Conservation (phyloP, 2,329 filamentous ascomycete genomes). For the Intubia oerlemansii region DNA sequence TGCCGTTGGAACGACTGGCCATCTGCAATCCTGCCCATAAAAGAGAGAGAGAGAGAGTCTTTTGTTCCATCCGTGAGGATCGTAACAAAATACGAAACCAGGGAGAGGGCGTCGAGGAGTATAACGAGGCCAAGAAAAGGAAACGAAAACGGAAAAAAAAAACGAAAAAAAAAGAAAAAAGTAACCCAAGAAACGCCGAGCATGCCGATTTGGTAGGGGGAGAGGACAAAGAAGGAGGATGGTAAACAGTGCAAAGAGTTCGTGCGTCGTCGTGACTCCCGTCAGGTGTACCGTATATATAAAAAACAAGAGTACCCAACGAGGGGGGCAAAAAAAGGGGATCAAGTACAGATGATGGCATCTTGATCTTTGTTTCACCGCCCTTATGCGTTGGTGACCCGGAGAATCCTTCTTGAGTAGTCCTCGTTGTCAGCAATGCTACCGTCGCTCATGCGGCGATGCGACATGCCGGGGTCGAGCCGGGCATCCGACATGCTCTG, state of each 20-base stretch:
- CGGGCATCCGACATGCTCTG: conserved; percentile 57
- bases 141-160: not conserved
- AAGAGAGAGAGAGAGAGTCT: too few species aligned
- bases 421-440: conserved; percentile 96
- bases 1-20: too few species aligned
- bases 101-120: too few species aligned
- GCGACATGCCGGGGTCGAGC: conserved; percentile 68
- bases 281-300: too few species aligned
- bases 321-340: too few species aligned
- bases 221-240: not conserved
- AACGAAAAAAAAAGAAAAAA: not conserved
- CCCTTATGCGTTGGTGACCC: conserved; percentile 49
- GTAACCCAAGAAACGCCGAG: conserved; percentile 13
- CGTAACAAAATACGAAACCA: too few species aligned
- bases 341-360: too few species aligned
- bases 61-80: too few species aligned
- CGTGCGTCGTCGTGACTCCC: conserved; percentile 18
- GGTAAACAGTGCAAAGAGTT: conserved; percentile 10
- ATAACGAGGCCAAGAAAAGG: not conserved
- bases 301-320: too few species aligned
- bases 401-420: conserved; percentile 86
- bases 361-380: too few species aligned
- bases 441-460: conserved; percentile 73
- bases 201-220: conserved; percentile 14
- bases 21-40: too few species aligned